phyloP scores from a whole-genome alignment of 2,329 filamentous ascomycete species.

The Cyphellophora attinorum region DNA sequence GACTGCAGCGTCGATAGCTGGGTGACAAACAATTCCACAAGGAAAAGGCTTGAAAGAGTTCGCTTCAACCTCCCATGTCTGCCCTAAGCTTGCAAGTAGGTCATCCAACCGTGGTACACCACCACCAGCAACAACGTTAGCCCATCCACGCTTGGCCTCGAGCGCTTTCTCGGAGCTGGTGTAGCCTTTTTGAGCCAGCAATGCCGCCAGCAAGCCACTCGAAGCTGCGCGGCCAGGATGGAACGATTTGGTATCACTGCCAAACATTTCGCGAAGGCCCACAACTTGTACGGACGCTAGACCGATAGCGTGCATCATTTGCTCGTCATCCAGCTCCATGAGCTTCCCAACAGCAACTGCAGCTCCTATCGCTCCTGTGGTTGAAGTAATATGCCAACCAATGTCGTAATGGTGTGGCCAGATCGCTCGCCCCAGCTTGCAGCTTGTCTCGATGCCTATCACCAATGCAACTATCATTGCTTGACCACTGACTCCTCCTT shows the following conservation, averaged over 20 bases:
- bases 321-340: constrained; percentile 27
- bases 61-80: constrained; percentile 41
- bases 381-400: constrained; percentile 48
- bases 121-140: constrained; percentile 37
- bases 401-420: constrained; percentile 47
- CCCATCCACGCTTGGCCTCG: constrained; percentile 46
- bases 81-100: constrained; percentile 27
- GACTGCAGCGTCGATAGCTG: constrained; percentile 43
- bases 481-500: constrained; percentile 29
- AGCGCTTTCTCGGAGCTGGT: constrained; percentile 38
- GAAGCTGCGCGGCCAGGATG: constrained; percentile 45
- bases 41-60: constrained; percentile 51
- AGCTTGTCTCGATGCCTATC: constrained; percentile 43
- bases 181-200: constrained; percentile 39
- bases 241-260: constrained; percentile 47
- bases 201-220: constrained; percentile 38
- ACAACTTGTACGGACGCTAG: constrained; percentile 45
- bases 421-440: constrained; percentile 43
- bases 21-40: constrained; percentile 49
- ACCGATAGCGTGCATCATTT: constrained; percentile 42
- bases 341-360: constrained; percentile 43
- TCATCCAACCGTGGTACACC: constrained; percentile 30
- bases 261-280: constrained; percentile 46
- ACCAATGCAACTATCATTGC: constrained; percentile 44
- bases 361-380: constrained; percentile 43